Evolutionary conservation across 1,284 basidiomycete species (phyloP), one percentile per base, ranked within the genome.

Genomic region (Cryptococcus floricola): DNA sequence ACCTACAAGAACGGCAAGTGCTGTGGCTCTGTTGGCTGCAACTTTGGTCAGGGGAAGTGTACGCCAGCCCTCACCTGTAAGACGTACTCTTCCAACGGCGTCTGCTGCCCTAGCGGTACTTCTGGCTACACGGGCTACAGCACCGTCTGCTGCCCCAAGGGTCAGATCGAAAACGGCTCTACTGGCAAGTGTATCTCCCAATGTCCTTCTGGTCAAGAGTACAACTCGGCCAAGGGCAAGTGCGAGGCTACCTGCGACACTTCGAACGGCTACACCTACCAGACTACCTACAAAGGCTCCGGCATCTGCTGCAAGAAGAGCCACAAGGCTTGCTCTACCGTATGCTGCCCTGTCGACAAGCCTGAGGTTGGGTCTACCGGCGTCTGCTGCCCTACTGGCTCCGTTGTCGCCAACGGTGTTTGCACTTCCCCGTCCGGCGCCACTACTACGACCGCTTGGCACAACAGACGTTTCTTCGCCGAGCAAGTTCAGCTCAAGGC

Each of bases 81-180:
- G 10, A 69, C 81, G 18, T 81, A 84, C 75, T 82, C 83, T 71
- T 79, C 79, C 43, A 84, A 84, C 74, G 73, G 72, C 38, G 82
- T 84, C 39, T 86, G 85, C 76, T 85, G 84, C 48, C 54, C 53
- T 37, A 43, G 59, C 45, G 59, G 52, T 18, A 61, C 23, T 14
- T 54, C 50, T 19, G 59, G 59, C 37, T 60, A 61, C 60, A 60
- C 58, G n/a, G 62, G 59, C 9, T 58, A 59, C 45, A 48, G 58
- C 12, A 67, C 63, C 43, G 52, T 60, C 18, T 69, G 67, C 54
- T 71, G 69, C 58, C 50, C 56, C 16, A 28, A 52, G 13, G 63
- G 58, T 27, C 50, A 56, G 5, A 49, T 54, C 34, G 69, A 70
- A 51, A 49, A 57, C 34, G 63, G 57, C 25, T 42, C 19, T 16